A percentile compares a stretch with the other conserved stretches of the same genome.
Evolutionary conservation across 257 asterid species (phyloP).

Genomic region (Rauvolfia tetraphylla): DNA sequence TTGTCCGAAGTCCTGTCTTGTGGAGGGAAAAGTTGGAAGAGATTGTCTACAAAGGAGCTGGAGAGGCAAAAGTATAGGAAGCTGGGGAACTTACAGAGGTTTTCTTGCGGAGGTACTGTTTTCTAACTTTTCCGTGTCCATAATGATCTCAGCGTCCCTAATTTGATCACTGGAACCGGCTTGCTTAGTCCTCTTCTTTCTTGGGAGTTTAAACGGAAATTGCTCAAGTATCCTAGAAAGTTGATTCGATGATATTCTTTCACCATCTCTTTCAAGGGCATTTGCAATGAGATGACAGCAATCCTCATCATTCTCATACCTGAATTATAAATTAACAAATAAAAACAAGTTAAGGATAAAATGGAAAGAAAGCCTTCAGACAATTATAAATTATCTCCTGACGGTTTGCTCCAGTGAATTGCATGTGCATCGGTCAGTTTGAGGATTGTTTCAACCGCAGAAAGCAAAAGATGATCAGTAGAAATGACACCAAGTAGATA

Average conservation of each 20-base stretch:
- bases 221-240: slow-evolving; percentile 49
- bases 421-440: background rate
- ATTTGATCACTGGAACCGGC: slow-evolving; percentile 28
- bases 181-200: slow-evolving; percentile 38
- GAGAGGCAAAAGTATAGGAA: slow-evolving; percentile 2
- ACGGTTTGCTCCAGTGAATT: background rate
- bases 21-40: background rate
- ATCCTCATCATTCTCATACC: slow-evolving; percentile 56
- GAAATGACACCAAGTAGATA: background rate
- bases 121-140: slow-evolving; percentile 26
- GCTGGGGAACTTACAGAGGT: slow-evolving; percentile 56
- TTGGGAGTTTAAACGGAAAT: slow-evolving; percentile 51
- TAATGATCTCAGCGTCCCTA: slow-evolving; percentile 25
- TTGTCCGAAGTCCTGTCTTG: background rate
- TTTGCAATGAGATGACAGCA: slow-evolving; percentile 58
- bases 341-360: slow-evolving; percentile 9
- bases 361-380: slow-evolving; percentile 20
- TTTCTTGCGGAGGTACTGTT: slow-evolving; percentile 40
- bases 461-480: background rate
- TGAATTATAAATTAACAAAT: slow-evolving; percentile 20
- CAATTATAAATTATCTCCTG: too few relatives aligned
- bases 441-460: background rate
- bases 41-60: background rate
- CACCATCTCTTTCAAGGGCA: slow-evolving; percentile 56
- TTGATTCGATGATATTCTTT: slow-evolving; percentile 42